Evolutionary conservation across 768 basidiomycete species (phyloP), one percentile per base, ranked within the genome.

Genomic region (Daedalea quercina): DNA sequence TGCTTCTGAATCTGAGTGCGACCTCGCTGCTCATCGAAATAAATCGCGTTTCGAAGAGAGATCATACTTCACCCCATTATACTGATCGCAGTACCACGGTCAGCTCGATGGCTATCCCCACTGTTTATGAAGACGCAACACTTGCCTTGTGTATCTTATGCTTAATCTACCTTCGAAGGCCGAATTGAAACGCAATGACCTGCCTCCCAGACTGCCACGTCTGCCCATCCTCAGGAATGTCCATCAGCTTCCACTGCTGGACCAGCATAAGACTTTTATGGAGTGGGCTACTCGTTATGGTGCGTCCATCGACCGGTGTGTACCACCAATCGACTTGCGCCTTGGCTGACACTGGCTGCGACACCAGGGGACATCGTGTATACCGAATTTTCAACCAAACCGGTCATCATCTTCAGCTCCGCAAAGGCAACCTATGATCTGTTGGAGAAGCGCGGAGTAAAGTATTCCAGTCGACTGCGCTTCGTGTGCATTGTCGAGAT

Each of bases 391-490:
- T 52, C 63, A 35, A 54, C 55, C 23, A 51, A 48, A 15, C 52
- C 58, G 9, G 47, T 57, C 23, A 26, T 66, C 17, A 53, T 66
- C n/a, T 23, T 67, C 33, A 65, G 60, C 50, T 61, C 59, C 6
- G 44, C 51, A 3, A 44, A 62, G 34, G 57, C 51, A n/a, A 64
- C 64, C 1, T 17, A 41, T 8, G 68, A 64, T 41, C 58, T 74
- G 1, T 57, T 75, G 19, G 69, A 75, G 20, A 67, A 68, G 48
- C 69, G 71, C 20, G 65, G 68, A 25, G 58, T 54, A 9, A 56
- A 63, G 47, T 75, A 74, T 50, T 73, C 73, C 11, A 73, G 69
- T 54, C 58, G 74, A 19, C 73, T 72, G 1, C 59, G 62, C 9
- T 60, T 70, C 23, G 65, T 56, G 28, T 58, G 59, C 17, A 52